Evolutionary conservation across 2,329 filamentous ascomycete genomes (phyloP), one percentile per base, ranked within the genome.

Genomic region (Ilyonectria sp.): DNA sequence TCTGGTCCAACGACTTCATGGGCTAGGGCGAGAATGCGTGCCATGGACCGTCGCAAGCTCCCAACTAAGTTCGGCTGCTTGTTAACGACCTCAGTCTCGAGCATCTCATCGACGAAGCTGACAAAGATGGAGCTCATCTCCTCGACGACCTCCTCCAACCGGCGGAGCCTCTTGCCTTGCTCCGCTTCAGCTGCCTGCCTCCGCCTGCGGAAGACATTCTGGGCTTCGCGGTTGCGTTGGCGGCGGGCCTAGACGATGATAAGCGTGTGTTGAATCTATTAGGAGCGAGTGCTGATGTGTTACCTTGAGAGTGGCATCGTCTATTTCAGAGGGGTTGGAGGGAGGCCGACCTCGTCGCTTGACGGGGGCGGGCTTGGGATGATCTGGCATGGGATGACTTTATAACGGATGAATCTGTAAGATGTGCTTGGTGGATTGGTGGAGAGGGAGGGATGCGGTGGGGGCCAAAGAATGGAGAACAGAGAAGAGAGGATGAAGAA

Each of bases 81-180:
- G 37, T 10, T 71, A 11, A 76, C 67, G 17, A 75, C 60, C 3
- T 64, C 71, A n/a, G 68, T 73, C n/a, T 67, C 72, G 44, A 77
- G 74, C 63, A 77, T 68, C 58, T 77, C 75, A 57, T 77, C 75
- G 4, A 76, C 74, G 10, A 77, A 76, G 1, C 64, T 64, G 68
- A 76, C 74, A 56, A 77, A 76, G 37, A 77, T 59, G 29, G 71
- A 72, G 65, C 76, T 75, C 76, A 77, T 77, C 59, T 77, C 75
- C 57, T 77, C 76, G 6, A 77, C 68, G 0, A 77, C 69, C 10
- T 75, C 73, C 37, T 77, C 76, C 2, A 77, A 68, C 9, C 75
- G 74, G 13, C 69, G 64, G 31, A 77, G 71, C 17, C 74, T 73
- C 55, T 74, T 69, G 19, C 67, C 66, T 62, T 77, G 75, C 17